Base-by-base conservation (phyloP, 352 stramenopile genomes). In the Pythium apleroticum region DNA sequence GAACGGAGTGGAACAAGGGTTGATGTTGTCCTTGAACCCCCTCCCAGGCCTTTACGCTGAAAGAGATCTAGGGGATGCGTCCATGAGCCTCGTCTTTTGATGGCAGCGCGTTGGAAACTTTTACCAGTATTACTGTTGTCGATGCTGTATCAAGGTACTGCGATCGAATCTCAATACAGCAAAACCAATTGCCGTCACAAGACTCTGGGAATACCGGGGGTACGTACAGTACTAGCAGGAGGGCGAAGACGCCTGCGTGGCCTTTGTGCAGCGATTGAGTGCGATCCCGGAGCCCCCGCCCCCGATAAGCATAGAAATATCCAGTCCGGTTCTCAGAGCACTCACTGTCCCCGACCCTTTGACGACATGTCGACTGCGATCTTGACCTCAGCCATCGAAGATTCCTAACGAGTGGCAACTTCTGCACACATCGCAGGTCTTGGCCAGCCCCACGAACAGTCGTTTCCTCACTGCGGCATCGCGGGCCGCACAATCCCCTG, bases 1-100 rank as follows among this genome's bases (percentile, higher is more conserved):
- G n/a, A n/a, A n/a, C n/a, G n/a, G n/a, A n/a, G n/a, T n/a, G n/a
- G n/a, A n/a, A n/a, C n/a, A n/a, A 25, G 31, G 30, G 25, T 48
- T 48, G 30, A 49, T 49, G 52, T 22, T 37, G 31, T 59, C n/a
- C 24, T 59, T 59, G 52, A 59, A 59, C n/a, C 20, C 10, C 22
- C 31, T 28, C 33, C 52, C 28, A 9, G 33, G 10, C 52, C 31
- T 59, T 48, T 59, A 59, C 52, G 19, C 20, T 33, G 30, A 46
- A 27, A 9, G 52, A n/a, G 52, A 59, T 59, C 52, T 59, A 48
- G 4, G n/a, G 52, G 20, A 28, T 20, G 27, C 28, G 30, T 57
- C 30, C 22, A 9, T n/a, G 31, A 48, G 24, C 33, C 52, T 20
- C 31, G 37, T 35, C 52, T 48, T 31, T 33, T 20, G 52, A 17